Conservation (phyloP, 345 rosid species). For the Erysimum cheiranthoides region DNA sequence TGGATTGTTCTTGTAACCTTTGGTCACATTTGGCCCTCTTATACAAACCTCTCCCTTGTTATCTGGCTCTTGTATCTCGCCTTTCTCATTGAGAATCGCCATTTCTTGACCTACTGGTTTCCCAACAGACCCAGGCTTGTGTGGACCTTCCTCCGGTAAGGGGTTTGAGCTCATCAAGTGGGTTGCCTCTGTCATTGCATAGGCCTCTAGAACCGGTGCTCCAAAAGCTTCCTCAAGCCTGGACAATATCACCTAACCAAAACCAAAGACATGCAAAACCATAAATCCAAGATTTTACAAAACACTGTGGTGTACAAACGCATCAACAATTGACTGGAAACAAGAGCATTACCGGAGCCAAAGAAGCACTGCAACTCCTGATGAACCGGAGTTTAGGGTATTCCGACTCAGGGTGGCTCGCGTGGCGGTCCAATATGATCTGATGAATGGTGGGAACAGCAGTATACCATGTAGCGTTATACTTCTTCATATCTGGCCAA, state of each 20-base stretch:
- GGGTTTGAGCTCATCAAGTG: conserved; percentile 87
- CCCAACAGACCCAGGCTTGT: conserved; percentile 88
- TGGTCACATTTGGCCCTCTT: conserved; percentile 89
- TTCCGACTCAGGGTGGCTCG: conserved; percentile 56
- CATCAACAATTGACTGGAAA: not conserved
- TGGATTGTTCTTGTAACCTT: conserved; percentile 88
- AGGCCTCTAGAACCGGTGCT: conserved; percentile 89
- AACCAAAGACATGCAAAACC: conserved; percentile 24
- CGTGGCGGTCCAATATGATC: conserved; percentile 80
- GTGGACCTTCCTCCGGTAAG: conserved; percentile 75
- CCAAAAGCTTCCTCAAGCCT: conserved; percentile 81
- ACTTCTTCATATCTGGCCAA: conserved; percentile 73
- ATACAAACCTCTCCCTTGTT: conserved; percentile 80
- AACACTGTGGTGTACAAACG: not conserved
- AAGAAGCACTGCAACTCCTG: conserved; percentile 87
- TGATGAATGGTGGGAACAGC: conserved; percentile 94
- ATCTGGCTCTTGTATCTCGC: conserved; percentile 55
- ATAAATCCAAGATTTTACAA: not conserved
- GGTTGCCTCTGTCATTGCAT: conserved; percentile 92
- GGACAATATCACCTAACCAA: conserved; percentile 52
- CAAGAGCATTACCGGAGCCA: conserved; percentile 60
- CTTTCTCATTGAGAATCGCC: conserved; percentile 73
- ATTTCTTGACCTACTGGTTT: conserved; percentile 84
- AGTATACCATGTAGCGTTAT: conserved; percentile 91
- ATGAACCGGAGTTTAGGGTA: conserved; percentile 83